These are phyloP conservation scores for Apostasia shenzhenica DNA, from an alignment of 106 monocot genomes.

Conservation along the genomic window DNA sequence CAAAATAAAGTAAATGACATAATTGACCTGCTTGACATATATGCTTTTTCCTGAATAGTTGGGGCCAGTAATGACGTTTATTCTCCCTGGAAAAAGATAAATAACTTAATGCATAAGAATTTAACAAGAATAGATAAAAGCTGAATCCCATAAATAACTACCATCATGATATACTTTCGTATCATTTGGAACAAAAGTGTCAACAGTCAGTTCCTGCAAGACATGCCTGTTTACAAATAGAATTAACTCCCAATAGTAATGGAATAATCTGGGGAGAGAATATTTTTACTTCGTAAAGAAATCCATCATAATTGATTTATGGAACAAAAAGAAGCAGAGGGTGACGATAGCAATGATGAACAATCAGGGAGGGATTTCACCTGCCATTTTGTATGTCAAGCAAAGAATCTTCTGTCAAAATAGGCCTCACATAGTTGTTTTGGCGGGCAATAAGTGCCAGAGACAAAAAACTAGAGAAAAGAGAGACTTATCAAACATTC, in stretches of 20 bases:
- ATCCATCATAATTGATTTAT: background rate
- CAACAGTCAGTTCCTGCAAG: slow-evolving; percentile 98
- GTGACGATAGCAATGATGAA: background rate
- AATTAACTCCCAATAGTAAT: background rate
- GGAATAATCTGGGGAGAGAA: too few species aligned
- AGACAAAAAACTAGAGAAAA: slow-evolving; percentile 52
- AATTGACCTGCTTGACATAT: slow-evolving; percentile 87
- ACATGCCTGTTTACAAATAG: slow-evolving; percentile 60
- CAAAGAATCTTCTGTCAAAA: slow-evolving; percentile 69
- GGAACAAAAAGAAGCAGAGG: background rate
- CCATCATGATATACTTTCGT: slow-evolving; percentile 68
- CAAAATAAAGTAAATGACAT: slow-evolving; percentile 4
- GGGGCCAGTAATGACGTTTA: slow-evolving; percentile 90
- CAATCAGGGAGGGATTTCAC: slow-evolving; percentile 20
- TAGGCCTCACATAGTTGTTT: slow-evolving; percentile 87
- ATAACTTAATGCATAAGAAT: slow-evolving; percentile 1
- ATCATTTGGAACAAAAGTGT: slow-evolving; percentile 97
- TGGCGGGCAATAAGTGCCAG: slow-evolving; percentile 77
- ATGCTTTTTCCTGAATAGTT: slow-evolving; percentile 99
- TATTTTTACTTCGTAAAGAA: too few species aligned
- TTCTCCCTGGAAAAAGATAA: slow-evolving; percentile 52
- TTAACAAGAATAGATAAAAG: background rate
- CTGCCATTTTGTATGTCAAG: slow-evolving; percentile 95
- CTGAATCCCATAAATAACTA: slow-evolving; percentile 16
- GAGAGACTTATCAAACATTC: background rate